Evolutionary conservation across 768 basidiomycete genomes (phyloP).

Genomic region (Amanita molliuscula): DNA sequence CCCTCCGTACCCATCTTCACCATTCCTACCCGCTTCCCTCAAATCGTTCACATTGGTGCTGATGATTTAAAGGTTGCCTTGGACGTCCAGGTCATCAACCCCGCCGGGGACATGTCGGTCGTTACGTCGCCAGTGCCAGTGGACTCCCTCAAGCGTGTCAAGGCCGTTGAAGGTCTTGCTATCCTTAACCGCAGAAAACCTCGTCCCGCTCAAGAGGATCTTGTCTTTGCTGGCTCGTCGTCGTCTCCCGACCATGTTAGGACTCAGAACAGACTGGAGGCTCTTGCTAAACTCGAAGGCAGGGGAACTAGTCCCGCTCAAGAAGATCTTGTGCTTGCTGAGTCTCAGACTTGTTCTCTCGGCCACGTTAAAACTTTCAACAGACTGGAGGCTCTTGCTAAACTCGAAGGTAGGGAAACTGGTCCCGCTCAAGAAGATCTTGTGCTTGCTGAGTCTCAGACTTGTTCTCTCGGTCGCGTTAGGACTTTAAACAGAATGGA

Average conservation of each 20-base stretch:
- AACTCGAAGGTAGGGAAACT: background rate
- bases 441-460: background rate
- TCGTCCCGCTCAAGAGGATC: background rate
- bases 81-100: too few species aligned
- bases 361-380: background rate
- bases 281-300: background rate
- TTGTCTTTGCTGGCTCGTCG: background rate
- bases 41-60: too few species aligned
- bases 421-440: background rate
- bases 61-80: too few species aligned
- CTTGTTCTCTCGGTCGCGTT: background rate
- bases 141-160: too few species aligned
- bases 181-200: too few species aligned
- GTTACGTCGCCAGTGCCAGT: too few species aligned
- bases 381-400: background rate
- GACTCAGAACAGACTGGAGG: background rate
- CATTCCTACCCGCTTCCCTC: too few species aligned
- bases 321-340: background rate
- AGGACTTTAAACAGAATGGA: background rate
- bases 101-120: too few species aligned
- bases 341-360: background rate
- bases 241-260: too few species aligned
- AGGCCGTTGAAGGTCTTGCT: background rate
- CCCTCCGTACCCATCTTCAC: too few species aligned
- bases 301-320: background rate